Conservation (phyloP, 164 flowering plant species). For the Pachysandra terminalis region DNA sequence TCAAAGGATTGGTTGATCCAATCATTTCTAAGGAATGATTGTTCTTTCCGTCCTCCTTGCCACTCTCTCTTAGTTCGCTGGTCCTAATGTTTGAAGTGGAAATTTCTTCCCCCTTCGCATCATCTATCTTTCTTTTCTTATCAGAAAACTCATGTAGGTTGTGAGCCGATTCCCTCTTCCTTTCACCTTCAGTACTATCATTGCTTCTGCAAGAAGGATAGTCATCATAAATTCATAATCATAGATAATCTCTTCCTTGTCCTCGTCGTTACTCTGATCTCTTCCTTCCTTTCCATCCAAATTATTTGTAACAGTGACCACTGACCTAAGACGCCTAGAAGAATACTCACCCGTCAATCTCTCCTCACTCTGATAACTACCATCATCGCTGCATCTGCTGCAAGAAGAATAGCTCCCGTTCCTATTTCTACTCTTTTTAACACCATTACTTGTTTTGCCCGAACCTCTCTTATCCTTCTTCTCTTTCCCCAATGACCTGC, state of each 20-base stretch:
- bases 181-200: conserved; percentile 50
- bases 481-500: conserved; percentile 31
- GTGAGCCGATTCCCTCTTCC: conserved; percentile 28
- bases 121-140: conserved; percentile 22
- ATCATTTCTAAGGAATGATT: conserved; percentile 17
- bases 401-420: conserved; percentile 42
- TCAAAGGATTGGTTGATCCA: conserved; percentile 1
- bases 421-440: conserved; percentile 25
- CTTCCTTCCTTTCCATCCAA: conserved; percentile 22
- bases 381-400: conserved; percentile 21
- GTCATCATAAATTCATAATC: conserved; percentile 55
- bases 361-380: conserved; percentile 27
- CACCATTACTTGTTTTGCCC: conserved; percentile 17
- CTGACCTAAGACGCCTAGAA: conserved; percentile 51
- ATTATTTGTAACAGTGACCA: conserved; percentile 32
- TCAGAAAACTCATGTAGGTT: conserved; percentile 16
- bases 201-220: conserved; percentile 59
- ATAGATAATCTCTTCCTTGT: conserved; percentile 49
- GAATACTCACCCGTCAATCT: conserved; percentile 23
- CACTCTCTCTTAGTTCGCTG: not conserved
- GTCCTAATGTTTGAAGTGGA: conserved; percentile 7
- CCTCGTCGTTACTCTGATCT: no score
- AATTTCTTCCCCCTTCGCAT: conserved; percentile 22
- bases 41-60: conserved; percentile 10
- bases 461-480: conserved; percentile 17